These are phyloP conservation scores for Botrytis fragariae DNA, from an alignment of 2,329 filamentous ascomycete genomes.

Conservation along the genomic window DNA sequence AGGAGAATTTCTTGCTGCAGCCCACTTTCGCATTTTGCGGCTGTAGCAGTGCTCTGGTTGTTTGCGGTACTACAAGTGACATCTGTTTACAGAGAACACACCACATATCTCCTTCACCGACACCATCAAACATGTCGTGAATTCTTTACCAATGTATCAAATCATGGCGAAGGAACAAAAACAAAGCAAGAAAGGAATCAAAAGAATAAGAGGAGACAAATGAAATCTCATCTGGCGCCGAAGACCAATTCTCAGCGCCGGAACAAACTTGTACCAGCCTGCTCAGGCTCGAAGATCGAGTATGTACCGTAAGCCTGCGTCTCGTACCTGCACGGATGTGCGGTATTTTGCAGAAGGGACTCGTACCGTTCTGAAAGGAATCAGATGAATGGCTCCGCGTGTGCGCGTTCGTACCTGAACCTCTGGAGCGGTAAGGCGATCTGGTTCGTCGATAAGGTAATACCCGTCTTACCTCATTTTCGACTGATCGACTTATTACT, in stretches of 20 bases:
- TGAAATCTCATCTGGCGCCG: neutral
- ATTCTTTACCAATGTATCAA: neutral
- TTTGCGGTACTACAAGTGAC: neutral
- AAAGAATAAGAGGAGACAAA: neutral
- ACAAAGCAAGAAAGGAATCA: neutral
- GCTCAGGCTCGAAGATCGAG: neutral
- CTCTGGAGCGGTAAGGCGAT: neutral
- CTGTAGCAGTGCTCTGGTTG: neutral
- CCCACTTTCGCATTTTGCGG: neutral
- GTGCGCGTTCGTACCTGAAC: conserved; percentile 13
- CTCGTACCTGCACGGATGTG: conserved; percentile 4
- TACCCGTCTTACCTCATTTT: conserved; percentile 12
- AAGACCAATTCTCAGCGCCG: neutral
- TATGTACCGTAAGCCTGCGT: neutral
- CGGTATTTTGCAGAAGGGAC: neutral
- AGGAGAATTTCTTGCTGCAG: neutral
- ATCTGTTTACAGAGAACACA: neutral
- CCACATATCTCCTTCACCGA: neutral
- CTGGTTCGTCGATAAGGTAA: neutral
- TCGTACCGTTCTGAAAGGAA: neutral
- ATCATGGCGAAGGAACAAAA: neutral
- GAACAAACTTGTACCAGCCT: neutral
- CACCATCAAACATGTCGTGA: neutral
- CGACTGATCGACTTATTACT: neutral
- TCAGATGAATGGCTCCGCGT: neutral